These are phyloP conservation scores for Pyrenochaeta sp. DNA, from an alignment of 2,329 filamentous ascomycete genomes.

Conservation along the genomic window DNA sequence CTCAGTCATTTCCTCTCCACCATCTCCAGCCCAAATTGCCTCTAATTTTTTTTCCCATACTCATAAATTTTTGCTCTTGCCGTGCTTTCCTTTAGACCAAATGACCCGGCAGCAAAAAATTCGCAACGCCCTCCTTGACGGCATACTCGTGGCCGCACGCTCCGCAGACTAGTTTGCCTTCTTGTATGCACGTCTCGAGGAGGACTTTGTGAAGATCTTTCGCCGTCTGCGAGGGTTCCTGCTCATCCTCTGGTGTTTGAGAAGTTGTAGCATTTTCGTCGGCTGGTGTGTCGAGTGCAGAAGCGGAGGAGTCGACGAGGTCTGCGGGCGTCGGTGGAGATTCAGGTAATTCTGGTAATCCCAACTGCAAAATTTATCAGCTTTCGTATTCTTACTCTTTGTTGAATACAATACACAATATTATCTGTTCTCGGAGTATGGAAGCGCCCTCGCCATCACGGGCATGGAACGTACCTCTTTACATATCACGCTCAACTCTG, in stretches of 20 bases:
- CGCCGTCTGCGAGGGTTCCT: conserved; percentile 72
- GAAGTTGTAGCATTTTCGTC: conserved; percentile 44
- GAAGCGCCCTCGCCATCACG: too few species aligned
- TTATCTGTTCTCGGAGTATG: conserved; percentile 3
- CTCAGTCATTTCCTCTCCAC: neutral
- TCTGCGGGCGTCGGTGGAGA: conserved; percentile 43
- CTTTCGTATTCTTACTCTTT: neutral
- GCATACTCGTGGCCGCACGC: conserved; percentile 94
- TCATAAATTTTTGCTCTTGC: too few species aligned
- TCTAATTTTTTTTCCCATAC: too few species aligned
- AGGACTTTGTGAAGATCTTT: conserved; percentile 82
- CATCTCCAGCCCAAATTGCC: too few species aligned
- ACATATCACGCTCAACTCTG: conserved; percentile 76
- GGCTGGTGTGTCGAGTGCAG: conserved; percentile 3
- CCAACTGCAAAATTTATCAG: conserved; percentile 64
- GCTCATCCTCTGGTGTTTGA: conserved; percentile 59
- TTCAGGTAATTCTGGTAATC: conserved; percentile 75
- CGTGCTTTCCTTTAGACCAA: conserved; percentile 75
- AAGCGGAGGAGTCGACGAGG: conserved; percentile 30
- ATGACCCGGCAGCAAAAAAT: conserved; percentile 93
- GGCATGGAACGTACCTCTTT: conserved; percentile 68
- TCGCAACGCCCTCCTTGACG: conserved; percentile 94
- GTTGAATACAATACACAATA: too few species aligned
- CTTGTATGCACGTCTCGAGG: conserved; percentile 87
- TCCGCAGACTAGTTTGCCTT: conserved; percentile 88